Evolutionary conservation across 345 rosid genomes (phyloP), one percentile per base, ranked within the genome.

Genomic region (Trapa bicornis): DNA sequence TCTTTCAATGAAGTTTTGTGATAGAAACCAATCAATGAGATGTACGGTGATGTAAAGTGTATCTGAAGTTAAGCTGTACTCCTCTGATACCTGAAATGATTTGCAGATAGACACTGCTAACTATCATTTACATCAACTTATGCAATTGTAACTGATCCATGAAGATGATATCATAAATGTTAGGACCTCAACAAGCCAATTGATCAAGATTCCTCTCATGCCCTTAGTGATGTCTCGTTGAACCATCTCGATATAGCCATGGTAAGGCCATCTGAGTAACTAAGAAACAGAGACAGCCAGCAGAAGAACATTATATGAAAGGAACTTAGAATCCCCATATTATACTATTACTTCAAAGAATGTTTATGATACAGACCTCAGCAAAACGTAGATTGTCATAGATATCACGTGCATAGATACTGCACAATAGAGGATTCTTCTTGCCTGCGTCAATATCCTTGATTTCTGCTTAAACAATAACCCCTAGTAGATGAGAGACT

Each of bases 121-220:
- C 43, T 41, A 41, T 41, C 43, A 41, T 41, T 41, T 4, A 8
- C 43, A 41, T 41, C 6, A 3, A 41, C 6, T 16, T 15, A 17
- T n/a, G 35, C 11, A 0, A n/a, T 54, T 17, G 3, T n/a, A n/a
- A 22, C 60, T 54, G 60, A 54, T 54, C 35, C n/a, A 54, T 54
- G 60, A 54, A 54, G 10, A 54, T 14, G 60, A 54, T 22, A 22
- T 54, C 58, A n/a, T 54, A 4, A 54, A 54, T 6, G 10, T 8
- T n/a, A 76, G 67, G 72, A 91, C 99, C 97, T 94, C 99, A 35
- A 94, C 96, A 79, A 94, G 99, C 99, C 99, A 94, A 78, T 94
- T 96, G 70, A 94, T 83, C 38, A 94, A 70, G 72, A 94, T 91
- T 57, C 87, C 96, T 2, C 99, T 75, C 99, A 94, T 94, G 73